Evolutionary conservation across 495 filamentous ascomycete genomes (phyloP).

Genomic region (Achaetomiella virescens): DNA sequence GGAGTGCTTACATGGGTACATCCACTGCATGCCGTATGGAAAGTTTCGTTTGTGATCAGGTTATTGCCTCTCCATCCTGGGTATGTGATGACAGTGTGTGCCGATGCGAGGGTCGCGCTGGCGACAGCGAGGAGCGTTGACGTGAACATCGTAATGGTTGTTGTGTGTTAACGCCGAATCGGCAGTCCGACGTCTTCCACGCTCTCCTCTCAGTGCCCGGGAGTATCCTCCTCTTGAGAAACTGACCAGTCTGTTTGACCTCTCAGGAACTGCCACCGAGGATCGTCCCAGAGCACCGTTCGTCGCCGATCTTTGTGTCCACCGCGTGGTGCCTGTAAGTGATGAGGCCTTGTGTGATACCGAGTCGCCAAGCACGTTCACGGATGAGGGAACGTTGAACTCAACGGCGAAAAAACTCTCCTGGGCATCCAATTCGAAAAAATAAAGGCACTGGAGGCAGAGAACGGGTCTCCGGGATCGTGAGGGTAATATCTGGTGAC

Average conservation of each 20-base stretch:
- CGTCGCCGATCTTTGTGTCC: slow-evolving; percentile 15
- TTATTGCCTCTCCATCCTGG: slow-evolving; percentile 95
- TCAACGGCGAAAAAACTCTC: not conserved
- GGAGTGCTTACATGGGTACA: slow-evolving; percentile 81
- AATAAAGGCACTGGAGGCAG: slow-evolving; percentile 1
- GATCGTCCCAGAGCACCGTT: slow-evolving; percentile 14
- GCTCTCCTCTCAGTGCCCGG: not conserved
- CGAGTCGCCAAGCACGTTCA: not conserved
- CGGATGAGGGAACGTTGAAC: not conserved
- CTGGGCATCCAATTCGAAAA: not conserved
- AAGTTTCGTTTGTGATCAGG: slow-evolving; percentile 69
- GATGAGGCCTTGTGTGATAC: not conserved
- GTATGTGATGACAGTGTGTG: slow-evolving; percentile 88
- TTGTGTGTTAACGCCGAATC: slow-evolving; percentile 1
- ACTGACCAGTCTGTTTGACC: not conserved
- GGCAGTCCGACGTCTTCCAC: not conserved
- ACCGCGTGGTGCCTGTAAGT: slow-evolving; percentile 9
- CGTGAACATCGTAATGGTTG: slow-evolving; percentile 35
- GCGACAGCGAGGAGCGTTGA: slow-evolving; percentile 46
- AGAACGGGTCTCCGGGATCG: slow-evolving; percentile 13
- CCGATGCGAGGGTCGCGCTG: slow-evolving; percentile 51
- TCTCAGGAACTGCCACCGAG: not conserved
- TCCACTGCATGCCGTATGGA: slow-evolving; percentile 97
- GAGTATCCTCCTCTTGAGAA: not conserved
- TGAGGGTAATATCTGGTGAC: slow-evolving; percentile 26